A percentile compares a stretch with the other conserved stretches of the same genome.
These are phyloP conservation scores for Pleurotus platypus DNA, from an alignment of 768 basidiomycete species.

Conservation along the genomic window DNA sequence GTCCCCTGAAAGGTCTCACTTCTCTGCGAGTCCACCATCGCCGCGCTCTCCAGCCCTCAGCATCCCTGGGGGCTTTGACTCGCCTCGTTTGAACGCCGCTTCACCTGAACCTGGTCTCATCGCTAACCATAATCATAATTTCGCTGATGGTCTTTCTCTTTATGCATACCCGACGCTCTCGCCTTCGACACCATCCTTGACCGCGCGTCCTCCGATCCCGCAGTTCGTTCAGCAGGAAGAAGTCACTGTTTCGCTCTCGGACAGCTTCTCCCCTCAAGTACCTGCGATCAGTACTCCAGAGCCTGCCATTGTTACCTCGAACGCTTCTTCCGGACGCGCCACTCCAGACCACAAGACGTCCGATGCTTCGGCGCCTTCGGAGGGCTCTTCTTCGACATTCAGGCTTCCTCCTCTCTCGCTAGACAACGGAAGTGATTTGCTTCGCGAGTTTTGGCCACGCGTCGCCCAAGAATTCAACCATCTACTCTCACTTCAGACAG, in stretches of 20 bases:
- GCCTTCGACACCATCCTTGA: background rate
- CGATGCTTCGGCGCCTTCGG: slow-evolving; percentile 18
- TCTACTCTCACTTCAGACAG: slow-evolving; percentile 17
- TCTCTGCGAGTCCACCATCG: too few species aligned
- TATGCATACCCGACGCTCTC: background rate
- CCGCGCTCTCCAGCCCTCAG: slow-evolving; percentile 4
- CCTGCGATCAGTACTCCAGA: background rate
- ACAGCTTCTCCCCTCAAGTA: too few species aligned
- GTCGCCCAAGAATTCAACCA: slow-evolving; percentile 33
- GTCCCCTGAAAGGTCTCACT: too few species aligned
- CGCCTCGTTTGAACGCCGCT: background rate
- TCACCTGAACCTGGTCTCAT: background rate
- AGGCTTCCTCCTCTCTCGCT: slow-evolving; percentile 12
- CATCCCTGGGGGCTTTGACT: slow-evolving; percentile 3
- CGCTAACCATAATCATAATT: background rate
- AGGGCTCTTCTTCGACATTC: slow-evolving; percentile 5
- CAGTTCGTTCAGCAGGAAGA: too few species aligned
- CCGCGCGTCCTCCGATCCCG: background rate
- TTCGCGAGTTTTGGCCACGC: slow-evolving; percentile 29
- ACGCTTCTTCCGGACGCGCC: background rate
- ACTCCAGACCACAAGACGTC: slow-evolving; percentile 9
- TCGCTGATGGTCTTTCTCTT: background rate
- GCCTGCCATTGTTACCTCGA: background rate
- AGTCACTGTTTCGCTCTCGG: too few species aligned
- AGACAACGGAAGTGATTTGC: slow-evolving; percentile 14